Evolutionary conservation across 2,329 filamentous ascomycete species (phyloP).

Genomic region (Fusarium torulosum): DNA sequence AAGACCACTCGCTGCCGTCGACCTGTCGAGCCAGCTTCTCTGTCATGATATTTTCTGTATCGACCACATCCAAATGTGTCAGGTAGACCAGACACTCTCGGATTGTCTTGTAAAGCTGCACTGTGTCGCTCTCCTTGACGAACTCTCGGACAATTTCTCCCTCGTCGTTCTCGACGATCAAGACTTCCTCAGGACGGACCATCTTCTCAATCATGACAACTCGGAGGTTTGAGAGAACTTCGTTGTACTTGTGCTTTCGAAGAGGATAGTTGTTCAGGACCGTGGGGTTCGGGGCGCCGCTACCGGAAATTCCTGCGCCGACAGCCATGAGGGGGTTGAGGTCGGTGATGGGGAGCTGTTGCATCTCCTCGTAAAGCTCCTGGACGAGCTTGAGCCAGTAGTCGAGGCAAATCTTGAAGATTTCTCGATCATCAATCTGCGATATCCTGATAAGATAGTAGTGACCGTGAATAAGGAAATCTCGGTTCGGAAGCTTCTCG

Average conservation of each 20-base stretch:
- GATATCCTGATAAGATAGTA: conserved; percentile 99
- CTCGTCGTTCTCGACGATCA: conserved; percentile 99
- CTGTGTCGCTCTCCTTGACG: conserved; percentile 98
- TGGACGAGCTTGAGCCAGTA: conserved; percentile 99
- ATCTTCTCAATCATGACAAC: conserved; percentile 99
- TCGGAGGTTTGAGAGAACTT: conserved; percentile 92
- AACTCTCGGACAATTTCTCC: conserved; percentile 99
- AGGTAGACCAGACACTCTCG: conserved; percentile 96
- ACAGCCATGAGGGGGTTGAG: conserved; percentile 89
- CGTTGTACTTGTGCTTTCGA: conserved; percentile 97
- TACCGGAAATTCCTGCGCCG: conserved; percentile 77
- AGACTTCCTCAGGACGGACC: conserved; percentile 96
- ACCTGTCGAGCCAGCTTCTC: conserved; percentile 97
- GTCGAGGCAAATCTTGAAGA: conserved; percentile 99
- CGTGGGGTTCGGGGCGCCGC: conserved; percentile 85
- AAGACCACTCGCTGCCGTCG: conserved; percentile 96
- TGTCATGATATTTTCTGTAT: conserved; percentile 99
- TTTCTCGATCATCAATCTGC: conserved; percentile 97
- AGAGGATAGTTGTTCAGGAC: conserved; percentile 92
- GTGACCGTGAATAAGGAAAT: conserved; percentile 95
- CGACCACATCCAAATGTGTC: conserved; percentile 95
- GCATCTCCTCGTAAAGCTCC: conserved; percentile 99
- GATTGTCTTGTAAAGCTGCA: conserved; percentile 99
- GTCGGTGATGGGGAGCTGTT: conserved; percentile 92
- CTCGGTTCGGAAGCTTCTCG: conserved; percentile 93